Evolutionary conservation across 768 basidiomycete genomes (phyloP).

Genomic region (Trametes meyenii): DNA sequence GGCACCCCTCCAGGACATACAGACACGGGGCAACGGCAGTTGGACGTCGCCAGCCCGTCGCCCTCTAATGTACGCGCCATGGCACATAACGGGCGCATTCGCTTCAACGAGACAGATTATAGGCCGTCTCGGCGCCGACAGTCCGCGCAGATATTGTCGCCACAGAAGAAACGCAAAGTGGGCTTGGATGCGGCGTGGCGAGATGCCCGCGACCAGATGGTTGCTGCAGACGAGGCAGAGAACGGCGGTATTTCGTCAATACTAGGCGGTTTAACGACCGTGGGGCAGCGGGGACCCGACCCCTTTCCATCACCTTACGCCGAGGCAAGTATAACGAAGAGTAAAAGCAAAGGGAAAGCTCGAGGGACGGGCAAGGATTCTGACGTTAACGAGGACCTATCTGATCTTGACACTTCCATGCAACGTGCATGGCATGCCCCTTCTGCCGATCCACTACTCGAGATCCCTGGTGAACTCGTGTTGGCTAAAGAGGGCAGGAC

Average conservation of each 20-base stretch:
- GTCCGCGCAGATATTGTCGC: conserved; percentile 38
- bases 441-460: conserved; percentile 49
- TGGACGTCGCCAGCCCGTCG: conserved; percentile 39
- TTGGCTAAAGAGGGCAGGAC: conserved; percentile 49
- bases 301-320: conserved; percentile 2
- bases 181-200: conserved; percentile 46
- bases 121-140: conserved; percentile 2
- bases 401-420: too few relatives aligned
- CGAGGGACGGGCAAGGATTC: not conserved
- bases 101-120: conserved; percentile 47
- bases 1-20: conserved; percentile 31
- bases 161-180: conserved; percentile 48
- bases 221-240: conserved; percentile 45
- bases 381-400: not conserved
- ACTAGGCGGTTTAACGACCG: not conserved
- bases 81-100: conserved; percentile 37
- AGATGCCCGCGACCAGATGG: conserved; percentile 49
- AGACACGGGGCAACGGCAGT: not conserved
- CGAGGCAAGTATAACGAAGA: not conserved
- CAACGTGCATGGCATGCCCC: conserved; percentile 43
- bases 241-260: conserved; percentile 53
- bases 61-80: conserved; percentile 47
- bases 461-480: conserved; percentile 70
- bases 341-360: conserved; percentile 6
- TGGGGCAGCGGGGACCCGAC: not conserved